Base-by-base conservation (phyloP, 164 flowering plant species). In the Stephania yunnanensis region DNA sequence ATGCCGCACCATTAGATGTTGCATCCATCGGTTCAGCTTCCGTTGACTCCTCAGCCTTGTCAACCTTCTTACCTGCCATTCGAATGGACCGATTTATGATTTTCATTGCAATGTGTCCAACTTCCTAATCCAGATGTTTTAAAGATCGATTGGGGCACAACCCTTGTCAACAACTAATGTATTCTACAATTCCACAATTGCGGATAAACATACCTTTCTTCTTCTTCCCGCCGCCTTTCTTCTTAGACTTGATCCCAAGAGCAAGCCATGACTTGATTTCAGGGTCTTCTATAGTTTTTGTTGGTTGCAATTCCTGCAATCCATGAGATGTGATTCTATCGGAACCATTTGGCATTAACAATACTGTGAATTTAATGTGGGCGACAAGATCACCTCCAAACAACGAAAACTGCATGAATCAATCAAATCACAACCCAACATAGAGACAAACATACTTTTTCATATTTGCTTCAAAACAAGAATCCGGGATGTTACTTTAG, bases 161-260 rank as follows among this genome's bases (percentile, higher is more conserved):
- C 61, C 58, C 61, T 55, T 4, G 12, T 55, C 61, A 7, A 55
- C 61, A 55, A 55, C 1, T 1, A 1, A 15, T 55, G 19, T 4
- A 12, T 55, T 17, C 11, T 36, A 10, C 25, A 52, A 10, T 2
- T 22, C n/a, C 15, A 68, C 6, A 45, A 3, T 63, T 46, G 6
- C 29, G 17, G 10, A 9, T 72, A n/a, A 11, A 53, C 68, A 0
- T 80, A 93, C 99, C 97, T 88, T 92, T 93, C 86, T 95, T 95
- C 89, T 92, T 95, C 86, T 95, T 95, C 20, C 98, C 98, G 69
- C 97, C 97, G 73, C 97, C 97, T 83, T 93, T 93, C 90, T 92
- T 94, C 89, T 94, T 95, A 69, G 94, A 86, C 86, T 92, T 95
- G 20, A 88, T 89, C 44, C 86, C 89, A 78, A 95, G 75, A 44